Conservation (phyloP, 345 rosid genomes). For the Pelargonium nanum region DNA sequence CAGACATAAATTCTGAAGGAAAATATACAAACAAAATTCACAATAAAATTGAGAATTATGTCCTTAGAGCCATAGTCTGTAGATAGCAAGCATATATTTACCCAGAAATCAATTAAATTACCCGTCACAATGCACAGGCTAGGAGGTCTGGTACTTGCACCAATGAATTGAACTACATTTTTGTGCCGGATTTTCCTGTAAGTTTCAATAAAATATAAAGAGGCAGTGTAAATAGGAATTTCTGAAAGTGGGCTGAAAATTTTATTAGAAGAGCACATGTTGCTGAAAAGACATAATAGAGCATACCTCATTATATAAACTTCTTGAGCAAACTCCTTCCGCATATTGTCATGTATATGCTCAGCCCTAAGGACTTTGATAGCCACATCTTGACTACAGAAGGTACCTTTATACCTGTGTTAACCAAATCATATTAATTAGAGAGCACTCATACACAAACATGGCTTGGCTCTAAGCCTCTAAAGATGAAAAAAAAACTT, state of each 20-base stretch:
- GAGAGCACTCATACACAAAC: not conserved
- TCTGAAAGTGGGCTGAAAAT: conserved; percentile 6
- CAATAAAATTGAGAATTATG: not conserved
- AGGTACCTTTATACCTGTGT: conserved; percentile 42
- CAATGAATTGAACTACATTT: conserved; percentile 23
- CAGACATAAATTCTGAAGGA: conserved; percentile 20
- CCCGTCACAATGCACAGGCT: conserved; percentile 22
- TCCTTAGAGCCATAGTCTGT: not conserved
- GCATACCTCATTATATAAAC: conserved; percentile 45
- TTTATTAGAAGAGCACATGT: not conserved
- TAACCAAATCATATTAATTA: conserved; percentile 4
- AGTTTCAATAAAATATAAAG: conserved; percentile 8
- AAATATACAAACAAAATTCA: not conserved
- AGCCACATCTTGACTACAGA: conserved; percentile 43
- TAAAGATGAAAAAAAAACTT: conserved; percentile 13
- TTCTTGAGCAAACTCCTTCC: conserved; percentile 43
- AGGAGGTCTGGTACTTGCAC: conserved; percentile 21
- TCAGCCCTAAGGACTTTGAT: conserved; percentile 38
- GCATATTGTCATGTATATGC: conserved; percentile 27
- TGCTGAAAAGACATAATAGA: not conserved
- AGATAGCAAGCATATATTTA: not conserved
- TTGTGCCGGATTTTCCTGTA: conserved; percentile 26
- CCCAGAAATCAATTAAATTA: not conserved
- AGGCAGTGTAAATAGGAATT: conserved; percentile 1
- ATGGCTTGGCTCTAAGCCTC: not conserved